Percentiles rank a stretch among this genome's conserved stretches.
These are phyloP conservation scores for Leptodontidium sp. DNA, from an alignment of 2,329 filamentous ascomycete species.

Conservation along the genomic window DNA sequence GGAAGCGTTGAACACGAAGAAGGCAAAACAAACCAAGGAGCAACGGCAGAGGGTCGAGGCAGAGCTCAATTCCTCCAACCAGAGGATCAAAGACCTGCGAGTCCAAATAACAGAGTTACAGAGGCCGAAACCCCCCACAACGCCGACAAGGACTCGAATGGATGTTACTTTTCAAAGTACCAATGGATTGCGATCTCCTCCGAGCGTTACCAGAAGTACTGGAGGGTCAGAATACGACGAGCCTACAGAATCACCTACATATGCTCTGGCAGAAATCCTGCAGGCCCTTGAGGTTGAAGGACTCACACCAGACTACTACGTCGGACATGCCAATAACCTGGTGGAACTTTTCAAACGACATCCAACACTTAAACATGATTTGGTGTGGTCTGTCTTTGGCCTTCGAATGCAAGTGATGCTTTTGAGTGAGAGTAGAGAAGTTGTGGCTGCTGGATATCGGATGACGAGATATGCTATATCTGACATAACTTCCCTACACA, in stretches of 20 bases:
- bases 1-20: slow-evolving; percentile 92
- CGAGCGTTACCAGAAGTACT: slow-evolving; percentile 61
- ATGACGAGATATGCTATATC: slow-evolving; percentile 95
- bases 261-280: slow-evolving; percentile 86
- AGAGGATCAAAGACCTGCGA: slow-evolving; percentile 68
- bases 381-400: slow-evolving; percentile 96
- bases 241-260: slow-evolving; percentile 85
- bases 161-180: slow-evolving; percentile 55
- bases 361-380: slow-evolving; percentile 92
- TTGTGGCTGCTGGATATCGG: slow-evolving; percentile 92
- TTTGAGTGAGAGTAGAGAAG: slow-evolving; percentile 92
- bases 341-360: slow-evolving; percentile 97
- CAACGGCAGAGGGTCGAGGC: slow-evolving; percentile 82
- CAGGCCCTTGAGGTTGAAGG: slow-evolving; percentile 89
- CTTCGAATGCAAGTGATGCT: slow-evolving; percentile 95
- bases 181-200: slow-evolving; percentile 63
- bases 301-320: slow-evolving; percentile 93
- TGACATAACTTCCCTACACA: slow-evolving; percentile 87
- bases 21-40: slow-evolving; percentile 92
- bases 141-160: slow-evolving; percentile 59
- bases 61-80: slow-evolving; percentile 89
- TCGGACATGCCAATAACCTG: slow-evolving; percentile 87
- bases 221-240: slow-evolving; percentile 72
- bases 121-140: slow-evolving; percentile 55
- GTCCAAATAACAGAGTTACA: slow-evolving; percentile 68